Conservation (phyloP, 1,284 basidiomycete species). For the Takashimella koratensis region DNA sequence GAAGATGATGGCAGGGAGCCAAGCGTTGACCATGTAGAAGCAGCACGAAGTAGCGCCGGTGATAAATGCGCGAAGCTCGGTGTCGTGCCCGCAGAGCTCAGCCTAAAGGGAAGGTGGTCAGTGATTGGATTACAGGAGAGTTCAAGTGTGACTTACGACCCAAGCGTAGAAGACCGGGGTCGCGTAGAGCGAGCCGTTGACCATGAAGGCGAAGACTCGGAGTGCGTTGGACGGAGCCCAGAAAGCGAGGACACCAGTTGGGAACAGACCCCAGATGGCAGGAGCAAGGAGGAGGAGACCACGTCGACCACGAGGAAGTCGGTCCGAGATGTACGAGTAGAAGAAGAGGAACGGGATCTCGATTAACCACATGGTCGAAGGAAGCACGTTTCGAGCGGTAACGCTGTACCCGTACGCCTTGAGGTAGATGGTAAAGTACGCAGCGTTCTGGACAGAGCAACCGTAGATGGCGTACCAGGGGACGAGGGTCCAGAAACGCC, state of each 20-base stretch:
- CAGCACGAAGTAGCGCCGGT: slow-evolving; percentile 10
- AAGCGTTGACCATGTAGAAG: slow-evolving; percentile 21
- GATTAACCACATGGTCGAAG: slow-evolving; percentile 15
- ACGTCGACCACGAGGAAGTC: slow-evolving; percentile 1
- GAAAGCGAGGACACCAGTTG: slow-evolving; percentile 17
- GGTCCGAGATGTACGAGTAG: slow-evolving; percentile 17
- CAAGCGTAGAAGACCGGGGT: slow-evolving; percentile 20
- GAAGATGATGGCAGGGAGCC: slow-evolving; percentile 19
- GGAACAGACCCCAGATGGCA: slow-evolving; percentile 17
- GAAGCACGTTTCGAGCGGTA: slow-evolving; percentile 14
- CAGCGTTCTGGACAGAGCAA: slow-evolving; percentile 12
- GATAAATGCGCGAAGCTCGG: slow-evolving; percentile 12
- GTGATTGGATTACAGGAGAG: neutral
- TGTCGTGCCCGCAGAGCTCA: slow-evolving; percentile 4
- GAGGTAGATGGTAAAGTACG: slow-evolving; percentile 13
- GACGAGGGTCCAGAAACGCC: slow-evolving; percentile 14
- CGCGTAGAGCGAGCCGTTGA: slow-evolving; percentile 9
- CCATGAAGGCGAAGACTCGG: slow-evolving; percentile 19
- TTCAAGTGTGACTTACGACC: slow-evolving; percentile 10
- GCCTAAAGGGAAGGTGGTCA: neutral
- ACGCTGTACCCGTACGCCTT: slow-evolving; percentile 13
- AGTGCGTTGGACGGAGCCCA: slow-evolving; percentile 13
- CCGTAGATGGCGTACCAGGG: slow-evolving; percentile 15
- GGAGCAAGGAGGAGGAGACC: slow-evolving; percentile 9
- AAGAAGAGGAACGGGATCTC: slow-evolving; percentile 15